phyloP scores from a whole-genome alignment of 306 rosid species.

The Vigna hirtella region DNA sequence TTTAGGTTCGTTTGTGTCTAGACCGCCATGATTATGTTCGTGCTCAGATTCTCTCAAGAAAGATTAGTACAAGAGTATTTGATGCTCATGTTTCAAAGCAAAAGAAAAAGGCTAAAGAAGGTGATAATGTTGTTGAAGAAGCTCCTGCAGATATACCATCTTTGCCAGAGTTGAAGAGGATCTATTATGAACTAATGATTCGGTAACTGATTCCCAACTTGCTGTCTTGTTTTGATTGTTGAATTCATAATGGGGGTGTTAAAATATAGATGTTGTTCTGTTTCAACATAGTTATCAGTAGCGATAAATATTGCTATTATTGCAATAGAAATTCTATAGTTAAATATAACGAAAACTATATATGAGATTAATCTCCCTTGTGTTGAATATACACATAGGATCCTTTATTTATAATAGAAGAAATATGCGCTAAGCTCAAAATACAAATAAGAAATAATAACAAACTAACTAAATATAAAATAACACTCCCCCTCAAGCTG shows the following conservation, averaged over 20 bases:
- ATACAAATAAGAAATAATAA: no score
- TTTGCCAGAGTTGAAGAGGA: constrained; percentile 71
- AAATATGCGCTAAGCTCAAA: no score
- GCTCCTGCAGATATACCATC: constrained; percentile 88
- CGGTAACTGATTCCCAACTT: constrained; percentile 57
- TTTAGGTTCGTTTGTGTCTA: constrained; percentile 79
- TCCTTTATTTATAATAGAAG: no score
- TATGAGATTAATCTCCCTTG: no score
- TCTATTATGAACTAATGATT: constrained; percentile 76
- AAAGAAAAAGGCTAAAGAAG: constrained; percentile 91
- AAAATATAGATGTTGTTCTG: constrained; percentile 2
- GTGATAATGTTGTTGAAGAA: constrained; percentile 80
- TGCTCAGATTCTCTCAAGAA: constrained; percentile 82
- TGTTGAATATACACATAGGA: no score
- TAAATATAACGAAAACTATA: no score
- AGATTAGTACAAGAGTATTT: constrained; percentile 84
- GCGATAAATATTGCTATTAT: neutral
- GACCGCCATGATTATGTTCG: constrained; percentile 81
- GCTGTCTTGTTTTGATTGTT: constrained; percentile 24
- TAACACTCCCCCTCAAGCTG: no score
- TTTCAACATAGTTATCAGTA: constrained; percentile 9
- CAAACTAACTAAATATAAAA: no score
- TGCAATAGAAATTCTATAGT: neutral
- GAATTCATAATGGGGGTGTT: neutral
- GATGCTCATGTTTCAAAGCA: constrained; percentile 71